Evolutionary conservation across 495 filamentous ascomycete genomes (phyloP).

Genomic region (Hyphodiscus hymeniophilus): DNA sequence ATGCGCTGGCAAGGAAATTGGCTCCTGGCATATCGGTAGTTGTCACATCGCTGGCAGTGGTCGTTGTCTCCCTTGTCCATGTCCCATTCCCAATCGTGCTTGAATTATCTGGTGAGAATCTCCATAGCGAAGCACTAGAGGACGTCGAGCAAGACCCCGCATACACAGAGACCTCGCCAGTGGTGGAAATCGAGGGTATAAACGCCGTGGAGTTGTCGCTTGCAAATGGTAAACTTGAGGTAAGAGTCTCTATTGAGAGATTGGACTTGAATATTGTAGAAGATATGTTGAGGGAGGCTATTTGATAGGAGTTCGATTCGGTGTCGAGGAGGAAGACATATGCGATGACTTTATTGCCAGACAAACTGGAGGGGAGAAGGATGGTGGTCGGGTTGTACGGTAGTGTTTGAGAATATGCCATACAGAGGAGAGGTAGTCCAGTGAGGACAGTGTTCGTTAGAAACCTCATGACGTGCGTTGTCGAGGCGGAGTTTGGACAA

Average conservation of each 20-base stretch:
- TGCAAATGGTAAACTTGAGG: slow-evolving; percentile 57
- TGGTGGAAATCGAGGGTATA: slow-evolving; percentile 52
- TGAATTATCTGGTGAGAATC: slow-evolving; percentile 30
- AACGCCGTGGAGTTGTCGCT: slow-evolving; percentile 31
- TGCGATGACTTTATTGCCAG: slow-evolving; percentile 35
- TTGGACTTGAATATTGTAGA: slow-evolving; percentile 41
- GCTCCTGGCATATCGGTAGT: slow-evolving; percentile 37
- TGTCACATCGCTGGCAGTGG: slow-evolving; percentile 12
- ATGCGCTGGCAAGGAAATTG: slow-evolving; percentile 56
- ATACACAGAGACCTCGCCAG: slow-evolving; percentile 61
- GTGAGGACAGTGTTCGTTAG: slow-evolving; percentile 8
- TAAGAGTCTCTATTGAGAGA: slow-evolving; percentile 46
- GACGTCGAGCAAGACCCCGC: slow-evolving; percentile 55
- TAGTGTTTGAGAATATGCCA: slow-evolving; percentile 32
- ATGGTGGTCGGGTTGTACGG: slow-evolving; percentile 72
- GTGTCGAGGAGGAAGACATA: slow-evolving; percentile 19
- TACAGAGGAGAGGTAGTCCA: slow-evolving; percentile 6
- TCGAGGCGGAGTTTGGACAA: slow-evolving; percentile 1
- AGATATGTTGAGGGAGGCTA: slow-evolving; percentile 59
- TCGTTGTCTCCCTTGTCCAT: slow-evolving; percentile 35
- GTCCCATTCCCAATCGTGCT: slow-evolving; percentile 44
- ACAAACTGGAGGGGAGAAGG: slow-evolving; percentile 50
- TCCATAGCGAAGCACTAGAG: slow-evolving; percentile 43
- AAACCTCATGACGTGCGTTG: slow-evolving; percentile 15
- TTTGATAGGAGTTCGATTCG: slow-evolving; percentile 25